phyloP scores from a whole-genome alignment of 2,329 filamentous ascomycete species.

The Eurotiales sp. region DNA sequence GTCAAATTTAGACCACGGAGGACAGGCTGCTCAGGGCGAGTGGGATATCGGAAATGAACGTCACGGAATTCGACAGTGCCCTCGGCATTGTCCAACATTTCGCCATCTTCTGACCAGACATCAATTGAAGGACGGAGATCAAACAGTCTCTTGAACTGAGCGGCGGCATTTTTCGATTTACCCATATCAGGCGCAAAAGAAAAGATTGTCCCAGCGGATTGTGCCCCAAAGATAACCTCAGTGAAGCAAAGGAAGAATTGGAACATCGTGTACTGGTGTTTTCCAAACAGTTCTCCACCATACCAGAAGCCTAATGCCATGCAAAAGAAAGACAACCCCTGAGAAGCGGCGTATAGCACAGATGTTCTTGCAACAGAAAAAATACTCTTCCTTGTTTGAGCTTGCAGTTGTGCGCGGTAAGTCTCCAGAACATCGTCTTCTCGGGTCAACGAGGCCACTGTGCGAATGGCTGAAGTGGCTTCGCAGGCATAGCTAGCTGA shows the following conservation, averaged over 20 bases:
- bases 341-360: constrained; percentile 74
- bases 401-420: constrained; percentile 65
- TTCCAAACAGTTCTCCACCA: constrained; percentile 71
- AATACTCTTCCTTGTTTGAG: constrained; percentile 65
- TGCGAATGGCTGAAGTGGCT: constrained; percentile 88
- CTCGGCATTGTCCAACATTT: constrained; percentile 59
- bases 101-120: constrained; percentile 70
- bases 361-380: constrained; percentile 73
- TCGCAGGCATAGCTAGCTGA: constrained; percentile 89
- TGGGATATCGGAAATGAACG: constrained; percentile 93
- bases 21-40: constrained; percentile 85
- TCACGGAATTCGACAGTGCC: constrained; percentile 85
- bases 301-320: constrained; percentile 93
- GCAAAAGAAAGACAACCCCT: constrained; percentile 78
- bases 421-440: constrained; percentile 73
- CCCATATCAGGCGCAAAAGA: constrained; percentile 89
- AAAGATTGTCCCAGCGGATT: constrained; percentile 86
- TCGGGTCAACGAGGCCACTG: constrained; percentile 83
- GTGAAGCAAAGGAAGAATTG: constrained; percentile 92
- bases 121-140: constrained; percentile 80
- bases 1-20: constrained; percentile 70
- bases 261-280: constrained; percentile 69
- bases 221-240: constrained; percentile 83
- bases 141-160: constrained; percentile 74
- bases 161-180: constrained; percentile 81